A percentile compares a stretch with the other conserved stretches of the same genome.
Conservation (phyloP, 1,139 yeast species). For the Kazachstania sp. region DNA sequence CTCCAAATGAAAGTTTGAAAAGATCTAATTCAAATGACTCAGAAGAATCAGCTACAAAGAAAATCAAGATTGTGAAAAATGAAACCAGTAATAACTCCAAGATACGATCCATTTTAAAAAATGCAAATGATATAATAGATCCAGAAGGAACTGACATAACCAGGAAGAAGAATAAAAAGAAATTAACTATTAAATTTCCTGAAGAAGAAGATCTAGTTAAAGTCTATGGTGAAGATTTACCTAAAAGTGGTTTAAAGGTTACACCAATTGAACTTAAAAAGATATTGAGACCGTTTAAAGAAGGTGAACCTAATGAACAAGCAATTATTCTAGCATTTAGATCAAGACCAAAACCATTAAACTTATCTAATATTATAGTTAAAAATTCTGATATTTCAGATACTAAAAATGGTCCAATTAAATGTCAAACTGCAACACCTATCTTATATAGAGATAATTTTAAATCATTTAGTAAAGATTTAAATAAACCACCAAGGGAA, state of each 20-base stretch:
- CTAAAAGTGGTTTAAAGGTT: slow-evolving; percentile 23
- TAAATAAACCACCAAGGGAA: slow-evolving; percentile 23
- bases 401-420: slow-evolving; percentile 25
- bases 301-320: slow-evolving; percentile 30
- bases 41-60: neutral
- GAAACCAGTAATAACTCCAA: neutral
- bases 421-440: slow-evolving; percentile 21
- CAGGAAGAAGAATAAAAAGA: slow-evolving; percentile 3
- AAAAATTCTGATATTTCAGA: slow-evolving; percentile 25
- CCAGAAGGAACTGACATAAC: slow-evolving; percentile 7
- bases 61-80: neutral
- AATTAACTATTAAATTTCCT: slow-evolving; percentile 19
- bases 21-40: slow-evolving; percentile 2
- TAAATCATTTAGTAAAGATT: slow-evolving; percentile 20
- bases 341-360: slow-evolving; percentile 2
- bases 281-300: slow-evolving; percentile 28
- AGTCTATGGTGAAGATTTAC: slow-evolving; percentile 30
- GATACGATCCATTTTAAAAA: slow-evolving; percentile 18
- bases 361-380: slow-evolving; percentile 6
- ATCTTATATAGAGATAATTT: slow-evolving; percentile 21
- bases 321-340: slow-evolving; percentile 11
- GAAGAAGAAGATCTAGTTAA: slow-evolving; percentile 23
- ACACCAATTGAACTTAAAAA: slow-evolving; percentile 27
- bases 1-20: slow-evolving; percentile 12
- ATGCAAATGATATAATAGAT: neutral